Evolutionary conservation across 768 basidiomycete species (phyloP), one percentile per base, ranked within the genome.

Genomic region (Lentinus brumalis): DNA sequence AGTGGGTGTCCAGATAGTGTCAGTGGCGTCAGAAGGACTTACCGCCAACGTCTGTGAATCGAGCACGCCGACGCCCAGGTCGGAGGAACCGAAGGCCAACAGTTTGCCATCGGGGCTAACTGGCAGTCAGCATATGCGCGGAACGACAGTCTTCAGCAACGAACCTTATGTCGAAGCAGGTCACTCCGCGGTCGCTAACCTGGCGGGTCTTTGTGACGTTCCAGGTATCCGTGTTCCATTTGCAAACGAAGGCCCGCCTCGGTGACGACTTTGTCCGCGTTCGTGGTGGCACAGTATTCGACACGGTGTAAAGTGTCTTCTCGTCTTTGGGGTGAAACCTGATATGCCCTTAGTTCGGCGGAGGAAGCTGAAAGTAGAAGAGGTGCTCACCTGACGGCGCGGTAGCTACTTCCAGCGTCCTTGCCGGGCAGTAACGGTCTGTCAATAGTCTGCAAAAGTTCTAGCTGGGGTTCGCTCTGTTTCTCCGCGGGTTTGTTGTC

Each of bases 151-250:
- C n/a, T 44, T 1, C 8, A 29, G 55, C 32, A 12, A 68, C 81
- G 57, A 63, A 93, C 95, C 93, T 96, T 54, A 94, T 75, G 70
- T 94, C 93, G 69, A 98, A 89, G 67, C 88, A 91, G 11, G 96
- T 98, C 32, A 97, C 68, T 18, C 89, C 88, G 63, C 87, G 86
- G 61, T 90, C 89, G 30, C 87, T 86, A 4, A 95, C 79, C 70
- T 93, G 92, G 57, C 88, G 81, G 26, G 79, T 79, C 60, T 84
- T 87, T 5, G 85, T 79, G 5, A 87, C 75, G 16, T 79, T 81
- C 91, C 93, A 93, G 2, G 81, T 82, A 18, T 81, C 69, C 14
- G 86, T 80, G 66, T 88, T 85, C 94, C 89, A 96, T 72, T 84
- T 89, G 64, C 81, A 79, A 10, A 91, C 72, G 66, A 83, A 92